A percentile compares a stretch with the other conserved stretches of the same genome.
Evolutionary conservation across 768 basidiomycete genomes (phyloP).

Genomic region (Boletellus sp.): DNA sequence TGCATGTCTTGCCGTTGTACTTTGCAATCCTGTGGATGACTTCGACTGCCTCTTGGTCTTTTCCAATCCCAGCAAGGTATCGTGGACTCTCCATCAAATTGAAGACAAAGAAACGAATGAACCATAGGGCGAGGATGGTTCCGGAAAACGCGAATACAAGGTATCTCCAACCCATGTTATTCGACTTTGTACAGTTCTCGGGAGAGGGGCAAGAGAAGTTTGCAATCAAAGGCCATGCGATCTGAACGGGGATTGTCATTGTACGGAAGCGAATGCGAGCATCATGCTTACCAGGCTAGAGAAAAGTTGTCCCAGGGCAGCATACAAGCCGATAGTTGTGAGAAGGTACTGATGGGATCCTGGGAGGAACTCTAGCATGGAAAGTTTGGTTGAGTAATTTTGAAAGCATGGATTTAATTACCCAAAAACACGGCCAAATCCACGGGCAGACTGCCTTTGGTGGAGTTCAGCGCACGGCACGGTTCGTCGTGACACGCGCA

Average conservation of each 20-base stretch:
- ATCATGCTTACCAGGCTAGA: slow-evolving; percentile 39
- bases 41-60: slow-evolving; percentile 48
- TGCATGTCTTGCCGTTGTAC: slow-evolving; percentile 44
- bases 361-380: slow-evolving; percentile 45
- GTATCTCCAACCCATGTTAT: slow-evolving; percentile 68
- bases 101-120: slow-evolving; percentile 50
- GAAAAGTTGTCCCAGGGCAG: slow-evolving; percentile 54
- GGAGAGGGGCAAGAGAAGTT: slow-evolving; percentile 47
- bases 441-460: slow-evolving; percentile 51
- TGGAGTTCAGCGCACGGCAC: background rate
- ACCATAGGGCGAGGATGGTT: slow-evolving; percentile 49
- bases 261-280: background rate
- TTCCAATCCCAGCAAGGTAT: slow-evolving; percentile 52
- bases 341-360: slow-evolving; percentile 55
- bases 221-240: slow-evolving; percentile 59
- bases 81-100: slow-evolving; percentile 54
- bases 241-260: slow-evolving; percentile 23
- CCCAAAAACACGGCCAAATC: slow-evolving; percentile 51
- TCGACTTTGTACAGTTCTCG: slow-evolving; percentile 34
- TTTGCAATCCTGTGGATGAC: slow-evolving; percentile 47
- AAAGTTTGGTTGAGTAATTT: background rate
- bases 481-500: background rate
- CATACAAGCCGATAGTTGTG: slow-evolving; percentile 58
- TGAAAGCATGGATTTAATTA: slow-evolving; percentile 9
- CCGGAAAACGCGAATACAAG: slow-evolving; percentile 52